Percentiles rank a stretch among this genome's conserved stretches.
Conservation (phyloP, 2,329 filamentous ascomycete species). For the Fusarium mangiferae region DNA sequence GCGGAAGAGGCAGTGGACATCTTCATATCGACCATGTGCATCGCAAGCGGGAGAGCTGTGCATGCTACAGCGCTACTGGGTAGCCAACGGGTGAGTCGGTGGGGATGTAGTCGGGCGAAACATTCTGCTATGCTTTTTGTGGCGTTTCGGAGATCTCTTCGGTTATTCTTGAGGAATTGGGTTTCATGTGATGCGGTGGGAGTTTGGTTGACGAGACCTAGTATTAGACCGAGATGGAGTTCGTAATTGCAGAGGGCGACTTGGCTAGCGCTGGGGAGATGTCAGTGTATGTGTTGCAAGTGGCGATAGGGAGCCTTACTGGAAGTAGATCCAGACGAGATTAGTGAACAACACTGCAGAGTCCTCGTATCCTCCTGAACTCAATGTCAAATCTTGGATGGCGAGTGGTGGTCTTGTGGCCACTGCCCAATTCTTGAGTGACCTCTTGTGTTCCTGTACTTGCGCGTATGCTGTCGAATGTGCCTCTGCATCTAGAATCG, state of each 20-base stretch:
- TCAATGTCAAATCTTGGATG: conserved; percentile 5
- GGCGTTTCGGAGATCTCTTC: conserved; percentile 23
- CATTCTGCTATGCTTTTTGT: conserved; percentile 33
- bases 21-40: conserved; percentile 35
- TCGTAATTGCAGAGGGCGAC: conserved; percentile 34
- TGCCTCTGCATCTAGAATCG: conserved; percentile 7
- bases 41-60: conserved; percentile 29
- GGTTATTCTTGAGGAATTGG: conserved; percentile 27
- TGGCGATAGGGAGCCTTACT: not conserved
- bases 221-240: conserved; percentile 25
- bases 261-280: conserved; percentile 6
- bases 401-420: conserved; percentile 20
- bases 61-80: conserved; percentile 37
- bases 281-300: not conserved
- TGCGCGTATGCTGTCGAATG: conserved; percentile 22
- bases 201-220: conserved; percentile 10
- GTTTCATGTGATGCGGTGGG: not conserved
- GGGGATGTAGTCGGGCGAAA: conserved; percentile 16
- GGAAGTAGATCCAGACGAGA: conserved; percentile 38
- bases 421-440: conserved; percentile 14
- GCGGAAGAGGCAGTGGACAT: conserved; percentile 25
- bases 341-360: conserved; percentile 33
- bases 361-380: conserved; percentile 10
- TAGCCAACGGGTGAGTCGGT: conserved; percentile 23
- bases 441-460: conserved; percentile 23